Base-by-base conservation (phyloP, 2,329 filamentous ascomycete species). In the Thelonectria rubi region DNA sequence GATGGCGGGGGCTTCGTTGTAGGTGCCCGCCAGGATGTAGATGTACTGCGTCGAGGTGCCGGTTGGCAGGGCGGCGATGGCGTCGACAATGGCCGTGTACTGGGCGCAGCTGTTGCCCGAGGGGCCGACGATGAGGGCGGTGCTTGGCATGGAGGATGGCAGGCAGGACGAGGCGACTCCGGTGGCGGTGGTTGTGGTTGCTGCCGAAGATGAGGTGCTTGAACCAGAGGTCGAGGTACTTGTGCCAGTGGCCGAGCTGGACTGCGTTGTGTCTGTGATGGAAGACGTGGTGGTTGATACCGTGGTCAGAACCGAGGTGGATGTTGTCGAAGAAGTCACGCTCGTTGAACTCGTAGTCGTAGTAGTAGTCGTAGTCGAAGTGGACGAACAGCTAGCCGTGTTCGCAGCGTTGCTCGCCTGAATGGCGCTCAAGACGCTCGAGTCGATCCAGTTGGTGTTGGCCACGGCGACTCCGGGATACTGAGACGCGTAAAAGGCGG, bases 1-100 rank as follows among this genome's bases (percentile, higher is more conserved):
- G 6, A 83, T 70, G 0, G 72, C 71, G 5, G 82, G 69, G 10
- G 75, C 71, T 51, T 82, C 80, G 5, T 74, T 73, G 53, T 83
- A 84, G 0, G 79, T 82, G 14, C 81, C 81, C 11, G 79, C 75
- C 11, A 78, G 73, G 34, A 83, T 72, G 12, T 78, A 76, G 3
- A 83, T 76, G 7, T 80, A 80, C 12, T 81, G 75, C 3, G 78
- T 72, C 3, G 71, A 75, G 37, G 43, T 69, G 40, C 65, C 73
- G 2, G 73, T 68, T 3, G 82, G 68, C 3, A 71, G 61, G 7
- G 58, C 65, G 1, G 68, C 61, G 0, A 68, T 73, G 8, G 80
- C 80, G 15, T 76, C 73, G 24, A 75, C 76, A 63, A 83, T 79
- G 14, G 74, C 78, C 14, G 78, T 79, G 54, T 78, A 82, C 30